Evolutionary conservation across 2,329 filamentous ascomycete genomes (phyloP).

Genomic region (Phyllosticta paracitricarpa): DNA sequence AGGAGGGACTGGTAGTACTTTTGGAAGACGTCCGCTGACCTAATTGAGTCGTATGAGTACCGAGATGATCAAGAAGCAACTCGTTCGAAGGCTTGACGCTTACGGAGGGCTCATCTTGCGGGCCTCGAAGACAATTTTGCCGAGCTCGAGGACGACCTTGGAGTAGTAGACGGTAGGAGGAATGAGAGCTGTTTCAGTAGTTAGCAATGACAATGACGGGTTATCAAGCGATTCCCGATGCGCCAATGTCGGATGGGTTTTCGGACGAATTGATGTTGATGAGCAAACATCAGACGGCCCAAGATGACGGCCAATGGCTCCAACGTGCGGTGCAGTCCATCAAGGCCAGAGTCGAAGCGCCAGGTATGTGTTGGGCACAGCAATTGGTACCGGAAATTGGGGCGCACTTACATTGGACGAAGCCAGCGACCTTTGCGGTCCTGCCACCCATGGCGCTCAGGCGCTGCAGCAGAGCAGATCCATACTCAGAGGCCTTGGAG

Average conservation of each 20-base stretch:
- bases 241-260: too few relatives aligned
- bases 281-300: too few relatives aligned
- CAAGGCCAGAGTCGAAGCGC: background rate
- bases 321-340: background rate
- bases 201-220: too few relatives aligned
- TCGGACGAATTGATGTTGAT: background rate
- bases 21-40: constrained; percentile 73
- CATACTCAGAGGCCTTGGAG: constrained; percentile 49
- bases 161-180: constrained; percentile 87
- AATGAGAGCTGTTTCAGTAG: constrained; percentile 56
- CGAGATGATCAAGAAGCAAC: constrained; percentile 4
- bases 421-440: constrained; percentile 66
- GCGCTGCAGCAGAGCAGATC: constrained; percentile 46
- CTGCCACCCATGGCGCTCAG: constrained; percentile 72
- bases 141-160: constrained; percentile 76
- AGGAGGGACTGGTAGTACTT: constrained; percentile 69
- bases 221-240: too few relatives aligned
- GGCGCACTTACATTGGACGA: constrained; percentile 71
- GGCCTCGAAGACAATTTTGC: constrained; percentile 75
- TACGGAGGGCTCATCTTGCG: constrained; percentile 95
- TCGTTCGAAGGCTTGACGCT: constrained; percentile 33
- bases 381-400: background rate
- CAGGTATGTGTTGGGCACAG: background rate
- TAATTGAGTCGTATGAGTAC: constrained; percentile 28
- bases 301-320: background rate